Conservation (phyloP, 257 asterid genomes). For the Solanum clarkiae region DNA sequence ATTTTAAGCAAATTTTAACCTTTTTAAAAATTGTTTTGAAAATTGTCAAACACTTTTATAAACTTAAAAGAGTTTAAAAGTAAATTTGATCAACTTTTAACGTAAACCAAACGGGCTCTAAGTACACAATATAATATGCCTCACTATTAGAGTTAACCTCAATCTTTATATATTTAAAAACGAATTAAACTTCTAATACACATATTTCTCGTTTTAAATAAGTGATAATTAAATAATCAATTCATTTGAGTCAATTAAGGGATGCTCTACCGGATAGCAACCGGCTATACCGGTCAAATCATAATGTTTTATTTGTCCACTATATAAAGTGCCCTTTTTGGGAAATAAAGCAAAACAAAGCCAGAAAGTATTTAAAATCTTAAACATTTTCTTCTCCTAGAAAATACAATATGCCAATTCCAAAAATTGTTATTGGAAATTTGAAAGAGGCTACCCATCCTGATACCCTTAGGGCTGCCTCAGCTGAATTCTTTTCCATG, state of each 20-base stretch:
- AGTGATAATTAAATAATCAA: background rate
- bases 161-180: no score
- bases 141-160: no score
- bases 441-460: slow-evolving; percentile 44
- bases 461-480: slow-evolving; percentile 55
- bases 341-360: background rate
- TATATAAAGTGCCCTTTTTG: background rate
- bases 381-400: background rate
- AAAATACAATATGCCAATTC: slow-evolving; percentile 35
- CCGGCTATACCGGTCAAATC: background rate
- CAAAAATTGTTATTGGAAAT: slow-evolving; percentile 10
- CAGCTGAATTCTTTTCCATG: slow-evolving; percentile 71
- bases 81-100: no score
- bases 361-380: background rate
- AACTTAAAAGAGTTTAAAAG: no score
- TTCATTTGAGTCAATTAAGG: background rate
- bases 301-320: background rate
- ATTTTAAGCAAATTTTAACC: no score
- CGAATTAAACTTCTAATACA: no score
- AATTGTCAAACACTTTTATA: no score
- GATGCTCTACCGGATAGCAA: background rate
- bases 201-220: background rate
- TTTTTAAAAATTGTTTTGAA: no score
- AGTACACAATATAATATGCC: no score
- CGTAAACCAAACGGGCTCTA: accelerated